Conservation (phyloP, 2,329 filamentous ascomycete genomes). For the Cordyceps cicadae region DNA sequence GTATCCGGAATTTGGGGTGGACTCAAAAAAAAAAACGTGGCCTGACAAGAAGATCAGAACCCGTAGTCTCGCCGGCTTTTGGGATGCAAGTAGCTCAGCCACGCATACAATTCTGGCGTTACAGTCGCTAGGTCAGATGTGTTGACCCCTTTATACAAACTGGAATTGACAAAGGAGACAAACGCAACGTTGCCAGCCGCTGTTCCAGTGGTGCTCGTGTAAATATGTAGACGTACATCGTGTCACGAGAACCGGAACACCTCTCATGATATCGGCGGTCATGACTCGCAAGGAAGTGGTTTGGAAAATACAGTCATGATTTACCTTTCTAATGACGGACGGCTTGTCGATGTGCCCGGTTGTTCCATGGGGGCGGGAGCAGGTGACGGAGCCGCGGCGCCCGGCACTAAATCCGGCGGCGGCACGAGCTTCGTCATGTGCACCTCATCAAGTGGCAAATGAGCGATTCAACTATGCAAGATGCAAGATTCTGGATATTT, state of each 20-base stretch:
- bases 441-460: neutral
- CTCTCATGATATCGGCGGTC: neutral
- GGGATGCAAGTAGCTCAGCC: too few relatives aligned
- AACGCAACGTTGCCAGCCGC: neutral
- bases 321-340: neutral
- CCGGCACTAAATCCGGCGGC: neutral
- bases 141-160: neutral
- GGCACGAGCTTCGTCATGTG: conserved; percentile 5
- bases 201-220: neutral
- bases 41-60: too few relatives aligned
- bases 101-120: neutral
- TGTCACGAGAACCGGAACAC: neutral
- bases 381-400: conserved; percentile 3
- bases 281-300: neutral
- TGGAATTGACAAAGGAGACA: neutral
- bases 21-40: too few relatives aligned
- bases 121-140: neutral
- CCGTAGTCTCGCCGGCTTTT: too few relatives aligned
- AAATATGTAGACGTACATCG: conserved; percentile 1
- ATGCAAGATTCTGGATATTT: neutral
- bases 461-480: neutral
- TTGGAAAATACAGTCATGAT: neutral
- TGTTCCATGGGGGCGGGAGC: neutral
- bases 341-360: neutral
- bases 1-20: too few relatives aligned